These are phyloP conservation scores for Fraxinus dipetala DNA, from an alignment of 305 asterid species.

Conservation along the genomic window DNA sequence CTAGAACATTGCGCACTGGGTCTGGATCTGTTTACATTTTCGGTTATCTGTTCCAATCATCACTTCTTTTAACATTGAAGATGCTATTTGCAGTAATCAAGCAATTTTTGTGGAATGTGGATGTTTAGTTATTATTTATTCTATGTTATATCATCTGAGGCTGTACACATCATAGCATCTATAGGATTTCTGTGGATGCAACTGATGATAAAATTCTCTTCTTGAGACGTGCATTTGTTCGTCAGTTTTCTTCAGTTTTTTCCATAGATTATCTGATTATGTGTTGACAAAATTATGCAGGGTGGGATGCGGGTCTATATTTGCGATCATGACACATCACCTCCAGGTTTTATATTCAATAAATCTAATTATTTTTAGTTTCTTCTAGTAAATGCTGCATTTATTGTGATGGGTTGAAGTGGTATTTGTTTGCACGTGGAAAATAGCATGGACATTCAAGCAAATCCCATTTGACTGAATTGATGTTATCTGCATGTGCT, in stretches of 20 bases:
- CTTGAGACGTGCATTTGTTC: neutral
- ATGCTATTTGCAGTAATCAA: neutral
- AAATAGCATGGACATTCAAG: neutral
- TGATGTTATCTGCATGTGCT: neutral
- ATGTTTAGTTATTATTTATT: neutral
- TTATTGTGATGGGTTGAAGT: neutral
- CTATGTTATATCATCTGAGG: neutral
- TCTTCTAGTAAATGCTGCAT: neutral
- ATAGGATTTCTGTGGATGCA: neutral
- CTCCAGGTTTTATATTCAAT: constrained; percentile 32
- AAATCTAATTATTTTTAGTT: neutral
- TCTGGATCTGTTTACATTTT: neutral
- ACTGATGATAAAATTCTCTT: neutral
- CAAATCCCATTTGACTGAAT: neutral
- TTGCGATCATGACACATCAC: constrained; percentile 45
- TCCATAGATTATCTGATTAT: neutral
- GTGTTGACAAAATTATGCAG: constrained; percentile 29
- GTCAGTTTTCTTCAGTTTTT: neutral
- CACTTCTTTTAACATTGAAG: neutral
- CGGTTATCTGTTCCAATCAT: neutral
- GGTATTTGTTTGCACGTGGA: neutral
- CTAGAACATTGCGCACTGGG: neutral
- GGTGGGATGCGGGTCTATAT: constrained; percentile 47
- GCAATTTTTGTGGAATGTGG: neutral
- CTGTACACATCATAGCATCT: neutral